phyloP scores from a whole-genome alignment of 1,284 basidiomycete genomes.

The Jaminaea rosea region DNA sequence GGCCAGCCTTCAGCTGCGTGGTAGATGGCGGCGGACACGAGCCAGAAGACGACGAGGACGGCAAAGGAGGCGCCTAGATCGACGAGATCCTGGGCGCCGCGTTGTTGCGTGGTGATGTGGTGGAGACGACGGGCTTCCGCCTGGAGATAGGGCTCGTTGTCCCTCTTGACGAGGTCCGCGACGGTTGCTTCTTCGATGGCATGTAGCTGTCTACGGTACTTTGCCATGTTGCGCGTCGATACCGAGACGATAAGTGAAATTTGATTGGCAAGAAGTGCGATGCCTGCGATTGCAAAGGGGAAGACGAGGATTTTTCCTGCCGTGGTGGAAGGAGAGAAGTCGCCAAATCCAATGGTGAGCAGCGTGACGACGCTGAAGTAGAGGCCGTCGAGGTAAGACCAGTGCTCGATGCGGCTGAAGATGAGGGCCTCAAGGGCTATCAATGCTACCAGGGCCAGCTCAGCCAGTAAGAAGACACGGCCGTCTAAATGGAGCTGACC shows the following conservation, averaged over 20 bases:
- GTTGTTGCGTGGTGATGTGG: slow-evolving; percentile 45
- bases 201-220: slow-evolving; percentile 47
- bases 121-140: slow-evolving; percentile 47
- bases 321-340: slow-evolving; percentile 43
- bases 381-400: slow-evolving; percentile 26
- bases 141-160: not conserved
- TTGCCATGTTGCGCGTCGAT: slow-evolving; percentile 24
- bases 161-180: too few species aligned
- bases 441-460: slow-evolving; percentile 9
- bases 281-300: slow-evolving; percentile 49
- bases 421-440: slow-evolving; percentile 29
- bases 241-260: slow-evolving; percentile 48
- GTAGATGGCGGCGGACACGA: slow-evolving; percentile 47
- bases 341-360: slow-evolving; percentile 45
- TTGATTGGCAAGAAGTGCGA: slow-evolving; percentile 49
- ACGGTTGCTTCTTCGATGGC: slow-evolving; percentile 17
- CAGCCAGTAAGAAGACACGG: slow-evolving; percentile 48
- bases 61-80: slow-evolving; percentile 46
- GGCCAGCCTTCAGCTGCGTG: slow-evolving; percentile 46
- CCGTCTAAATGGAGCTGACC: slow-evolving; percentile 45
- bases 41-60: slow-evolving; percentile 47
- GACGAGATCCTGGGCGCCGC: slow-evolving; percentile 45
- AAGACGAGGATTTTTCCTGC: slow-evolving; percentile 48
- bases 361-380: slow-evolving; percentile 37
- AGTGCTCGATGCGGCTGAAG: slow-evolving; percentile 11